Conservation (phyloP, 495 filamentous ascomycete genomes). For the Hypoxylon trugodes region DNA sequence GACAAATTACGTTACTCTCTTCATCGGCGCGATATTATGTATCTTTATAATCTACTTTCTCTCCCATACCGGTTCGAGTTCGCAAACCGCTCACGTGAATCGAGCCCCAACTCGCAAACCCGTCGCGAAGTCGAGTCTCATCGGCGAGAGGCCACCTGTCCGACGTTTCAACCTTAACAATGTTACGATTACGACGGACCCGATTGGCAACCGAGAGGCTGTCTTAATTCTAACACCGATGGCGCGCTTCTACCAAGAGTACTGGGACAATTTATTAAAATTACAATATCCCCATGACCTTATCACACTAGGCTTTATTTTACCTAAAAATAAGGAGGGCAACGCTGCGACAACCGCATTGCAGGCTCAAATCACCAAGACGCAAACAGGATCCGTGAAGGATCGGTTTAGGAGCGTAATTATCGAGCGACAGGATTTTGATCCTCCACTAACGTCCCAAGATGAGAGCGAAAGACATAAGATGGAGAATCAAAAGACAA, state of each 20-base stretch:
- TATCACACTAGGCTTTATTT: conserved; percentile 95
- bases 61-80: conserved; percentile 44
- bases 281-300: conserved; percentile 91
- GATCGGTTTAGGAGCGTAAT: conserved; percentile 89
- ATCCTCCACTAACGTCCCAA: conserved; percentile 80
- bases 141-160: conserved; percentile 79
- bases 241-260: conserved; percentile 88
- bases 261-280: conserved; percentile 93
- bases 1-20: conserved; percentile 60
- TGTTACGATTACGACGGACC: conserved; percentile 79
- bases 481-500: conserved; percentile 82
- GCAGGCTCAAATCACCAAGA: conserved; percentile 83
- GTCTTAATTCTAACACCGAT: conserved; percentile 93
- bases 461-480: conserved; percentile 90
- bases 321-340: conserved; percentile 89
- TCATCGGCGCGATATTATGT: conserved; percentile 58
- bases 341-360: conserved; percentile 81
- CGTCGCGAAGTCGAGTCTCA: conserved; percentile 70
- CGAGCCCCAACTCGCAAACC: conserved; percentile 82
- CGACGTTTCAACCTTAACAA: conserved; percentile 94
- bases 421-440: conserved; percentile 95
- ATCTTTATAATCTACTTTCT: conserved; percentile 65
- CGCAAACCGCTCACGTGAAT: conserved; percentile 65
- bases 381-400: conserved; percentile 79
- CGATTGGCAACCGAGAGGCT: conserved; percentile 80